A percentile compares a stretch with the other conserved stretches of the same genome.
phyloP scores from a whole-genome alignment of 2,329 filamentous ascomycete genomes.

The Cladosporium phlei region DNA sequence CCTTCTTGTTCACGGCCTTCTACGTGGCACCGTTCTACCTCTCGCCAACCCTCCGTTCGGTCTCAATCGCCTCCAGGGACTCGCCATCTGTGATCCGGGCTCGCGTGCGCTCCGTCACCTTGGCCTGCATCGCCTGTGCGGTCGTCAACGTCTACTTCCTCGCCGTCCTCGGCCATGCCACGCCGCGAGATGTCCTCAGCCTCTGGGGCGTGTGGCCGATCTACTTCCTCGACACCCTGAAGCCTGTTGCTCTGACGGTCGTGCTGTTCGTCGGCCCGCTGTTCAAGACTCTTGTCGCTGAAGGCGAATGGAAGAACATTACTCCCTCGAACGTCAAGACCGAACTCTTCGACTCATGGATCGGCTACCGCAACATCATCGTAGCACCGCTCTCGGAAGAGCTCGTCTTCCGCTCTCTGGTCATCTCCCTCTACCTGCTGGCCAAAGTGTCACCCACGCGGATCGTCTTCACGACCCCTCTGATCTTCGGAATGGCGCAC shows the following conservation, averaged over 20 bases:
- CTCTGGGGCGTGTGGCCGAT: conserved; percentile 78
- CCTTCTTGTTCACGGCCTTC: conserved; percentile 70
- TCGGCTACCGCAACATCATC: conserved; percentile 79
- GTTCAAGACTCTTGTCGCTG: conserved; percentile 71
- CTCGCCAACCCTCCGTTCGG: conserved; percentile 72
- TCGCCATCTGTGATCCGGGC: conserved; percentile 83
- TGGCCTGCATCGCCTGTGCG: conserved; percentile 68
- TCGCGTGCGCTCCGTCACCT: conserved; percentile 72
- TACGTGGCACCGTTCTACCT: conserved; percentile 92
- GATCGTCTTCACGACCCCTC: conserved; percentile 75
- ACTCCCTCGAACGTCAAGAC: conserved; percentile 48
- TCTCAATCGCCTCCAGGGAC: conserved; percentile 73
- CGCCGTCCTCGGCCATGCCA: conserved; percentile 48
- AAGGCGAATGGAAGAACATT: conserved; percentile 60
- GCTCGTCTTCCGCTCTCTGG: conserved; percentile 82
- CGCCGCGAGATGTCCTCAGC: conserved; percentile 55
- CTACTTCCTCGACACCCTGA: conserved; percentile 55
- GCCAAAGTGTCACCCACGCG: conserved; percentile 51
- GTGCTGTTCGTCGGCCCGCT: conserved; percentile 80
- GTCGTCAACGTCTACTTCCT: conserved; percentile 64
- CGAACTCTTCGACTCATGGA: conserved; percentile 67
- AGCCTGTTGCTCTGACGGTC: conserved; percentile 64
- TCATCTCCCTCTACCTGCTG: conserved; percentile 75
- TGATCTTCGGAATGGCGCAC: conserved; percentile 91
- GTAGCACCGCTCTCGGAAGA: conserved; percentile 87